Evolutionary conservation across 164 flowering plant species (phyloP), one percentile per base, ranked within the genome.

Genomic region (Vitis riparia): DNA sequence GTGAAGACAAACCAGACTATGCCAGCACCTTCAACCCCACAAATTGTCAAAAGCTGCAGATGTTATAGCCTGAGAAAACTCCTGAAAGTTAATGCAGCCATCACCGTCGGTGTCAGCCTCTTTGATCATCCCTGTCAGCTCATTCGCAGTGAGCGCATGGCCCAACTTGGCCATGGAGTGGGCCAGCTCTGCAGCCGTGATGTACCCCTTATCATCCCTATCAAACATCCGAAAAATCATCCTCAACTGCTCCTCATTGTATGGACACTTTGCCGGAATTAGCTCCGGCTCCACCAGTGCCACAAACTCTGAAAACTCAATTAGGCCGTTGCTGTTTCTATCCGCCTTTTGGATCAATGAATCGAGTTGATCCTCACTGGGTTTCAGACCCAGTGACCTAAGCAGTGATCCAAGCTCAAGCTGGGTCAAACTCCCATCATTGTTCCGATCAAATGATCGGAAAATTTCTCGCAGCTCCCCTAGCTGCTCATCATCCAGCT

Each of bases 261-360:
- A 90, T 0, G 94, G 96, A 0, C 84, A 85, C 69, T 78, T 88
- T 11, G 78, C 89, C 55, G 88, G 80, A 1, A 87, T 73, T 11
- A 94, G 87, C 65, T 91, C 96, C 29, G 98, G 98, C 48, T 89
- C 86, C 49, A 91, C 94, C 2, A 90, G 81, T 3, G 86, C 87
- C n/a, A 90, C 89, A 63, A 94, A 90, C 83, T 94, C 98, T 3
- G 96, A 88, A 73, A 94, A 94, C 70, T 94, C 97, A 1, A 94
- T 76, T 0, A 90, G 70, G 1, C 98, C 97, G 55, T 94, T 94
- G 88, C 76, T 86, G 78, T 94, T 94, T 1, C 75, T 87, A 61
- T 94, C 97, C 0, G 94, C 93, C 73, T 85, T 91, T 23, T 83
- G 85, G 44, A 89, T 86, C 52, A 94, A 75, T 3, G 82, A 63